Conservation (phyloP, 2,329 filamentous ascomycete genomes). For the Sporothrix protearum region DNA sequence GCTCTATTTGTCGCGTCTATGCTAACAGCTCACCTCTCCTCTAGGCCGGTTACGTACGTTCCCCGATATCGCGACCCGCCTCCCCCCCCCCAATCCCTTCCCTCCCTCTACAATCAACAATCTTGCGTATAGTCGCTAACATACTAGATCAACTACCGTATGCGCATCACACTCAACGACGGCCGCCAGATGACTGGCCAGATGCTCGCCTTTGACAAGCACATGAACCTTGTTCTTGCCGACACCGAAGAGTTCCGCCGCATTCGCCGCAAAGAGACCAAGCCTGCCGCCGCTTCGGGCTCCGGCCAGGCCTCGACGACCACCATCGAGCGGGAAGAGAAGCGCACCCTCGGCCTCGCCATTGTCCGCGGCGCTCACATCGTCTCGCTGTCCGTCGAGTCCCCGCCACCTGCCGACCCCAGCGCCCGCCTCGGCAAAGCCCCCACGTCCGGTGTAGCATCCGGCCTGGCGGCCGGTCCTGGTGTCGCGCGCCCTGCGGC, state of each 20-base stretch:
- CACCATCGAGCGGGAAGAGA: conserved; percentile 87
- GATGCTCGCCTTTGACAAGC: conserved; percentile 99
- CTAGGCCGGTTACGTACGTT: conserved; percentile 69
- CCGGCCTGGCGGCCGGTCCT: conserved; percentile 74
- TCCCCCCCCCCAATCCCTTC: not conserved
- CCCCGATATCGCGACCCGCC: conserved; percentile 13
- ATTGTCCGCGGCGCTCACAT: conserved; percentile 95
- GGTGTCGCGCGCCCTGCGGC: conserved; percentile 86
- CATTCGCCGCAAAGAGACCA: conserved; percentile 78
- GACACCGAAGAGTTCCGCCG: conserved; percentile 97
- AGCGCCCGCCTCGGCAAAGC: conserved; percentile 81
- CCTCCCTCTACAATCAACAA: conserved; percentile 30
- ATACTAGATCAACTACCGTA: conserved; percentile 93
- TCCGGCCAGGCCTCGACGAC: conserved; percentile 52
- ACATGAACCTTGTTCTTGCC: conserved; percentile 98
- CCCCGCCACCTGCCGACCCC: conserved; percentile 89
- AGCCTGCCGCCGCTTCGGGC: conserved; percentile 61
- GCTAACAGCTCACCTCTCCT: not conserved
- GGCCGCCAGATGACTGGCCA: conserved; percentile 95
- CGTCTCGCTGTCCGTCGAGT: conserved; percentile 91
- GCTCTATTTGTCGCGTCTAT: not conserved
- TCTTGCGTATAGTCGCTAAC: conserved; percentile 32
- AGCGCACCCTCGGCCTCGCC: conserved; percentile 90
- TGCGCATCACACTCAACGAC: conserved; percentile 94
- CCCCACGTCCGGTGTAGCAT: conserved; percentile 63